Base-by-base conservation (phyloP, 164 flowering plant species). In the Aristolochia contorta region DNA sequence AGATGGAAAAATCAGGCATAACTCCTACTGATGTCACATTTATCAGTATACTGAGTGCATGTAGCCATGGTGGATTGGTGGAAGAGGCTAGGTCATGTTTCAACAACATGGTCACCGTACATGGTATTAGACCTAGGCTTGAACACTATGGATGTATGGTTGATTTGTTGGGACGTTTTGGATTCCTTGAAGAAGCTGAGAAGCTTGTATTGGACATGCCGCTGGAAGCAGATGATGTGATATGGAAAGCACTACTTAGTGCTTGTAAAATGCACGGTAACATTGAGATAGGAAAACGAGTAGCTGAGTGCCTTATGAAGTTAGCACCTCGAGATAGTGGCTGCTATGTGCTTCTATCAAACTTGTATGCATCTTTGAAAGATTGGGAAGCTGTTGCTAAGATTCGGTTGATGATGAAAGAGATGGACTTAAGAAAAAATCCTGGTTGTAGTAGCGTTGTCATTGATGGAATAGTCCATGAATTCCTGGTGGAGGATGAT, bases 141-240 rank as follows among this genome's bases (percentile, higher is more conserved):
- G 86, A 82, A 56, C 87, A 84, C 54, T 84, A 80, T 66, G 82
- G 84, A 18, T 84, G 89, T 57, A 77, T 82, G 86, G 84, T 82
- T 59, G 86, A 84, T 70, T 71, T 84, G 12, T 67, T 84, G 52
- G 85, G 84, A n/a, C 85, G 85, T 54, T 84, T 84, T 1, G 87
- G 85, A 15, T 71, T 63, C 47, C 59, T 82, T 49, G 67, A 72
- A 54, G 85, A 82, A 46, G 87, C 91, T 21, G 79, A 78, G 68
- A 75, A 78, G 71, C 69, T 82, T 54, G 67, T 82, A 12, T 20
- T 66, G 48, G 72, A 63, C 60, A 84, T 84, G 91, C 75, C 81
- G 6, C 53, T 74, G 15, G 37, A 71, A 52, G 79, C 77, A 10
- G 85, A 84, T 59, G 91, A 79, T 59, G 80, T 82, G 56, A 75